These are phyloP conservation scores for Lignosus rhinocerotis DNA, from an alignment of 1,284 basidiomycete species.

Conservation along the genomic window DNA sequence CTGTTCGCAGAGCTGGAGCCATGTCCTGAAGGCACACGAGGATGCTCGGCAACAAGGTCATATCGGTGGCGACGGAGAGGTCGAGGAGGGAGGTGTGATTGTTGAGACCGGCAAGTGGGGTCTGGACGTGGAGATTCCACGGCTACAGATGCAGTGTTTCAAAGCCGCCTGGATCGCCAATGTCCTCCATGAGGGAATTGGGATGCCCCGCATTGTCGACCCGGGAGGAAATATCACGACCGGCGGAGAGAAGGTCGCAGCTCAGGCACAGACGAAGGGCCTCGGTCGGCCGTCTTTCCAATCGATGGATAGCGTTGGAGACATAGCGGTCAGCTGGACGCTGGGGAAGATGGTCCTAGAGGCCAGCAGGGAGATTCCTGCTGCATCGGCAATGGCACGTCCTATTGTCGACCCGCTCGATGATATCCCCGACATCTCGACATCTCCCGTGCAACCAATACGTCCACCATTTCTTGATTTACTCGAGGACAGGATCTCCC, in stretches of 20 bases:
- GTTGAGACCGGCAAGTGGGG: slow-evolving; percentile 71
- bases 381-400: slow-evolving; percentile 43
- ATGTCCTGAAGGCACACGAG: slow-evolving; percentile 73
- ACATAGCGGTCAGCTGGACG: slow-evolving; percentile 96
- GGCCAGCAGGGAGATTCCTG: slow-evolving; percentile 82
- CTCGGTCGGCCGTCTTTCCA: slow-evolving; percentile 83
- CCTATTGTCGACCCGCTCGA: slow-evolving; percentile 73
- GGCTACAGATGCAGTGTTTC: slow-evolving; percentile 98
- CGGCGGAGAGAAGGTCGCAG: slow-evolving; percentile 64
- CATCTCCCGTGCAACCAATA: slow-evolving; percentile 59
- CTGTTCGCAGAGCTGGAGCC: slow-evolving; percentile 80
- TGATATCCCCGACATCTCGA: slow-evolving; percentile 49
- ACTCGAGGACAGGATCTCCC: slow-evolving; percentile 61
- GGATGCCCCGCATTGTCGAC: slow-evolving; percentile 91
- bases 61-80: slow-evolving; percentile 58
- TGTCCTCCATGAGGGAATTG: slow-evolving; percentile 94
- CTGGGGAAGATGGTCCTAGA: slow-evolving; percentile 98
- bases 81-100: slow-evolving; percentile 56
- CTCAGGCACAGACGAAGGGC: slow-evolving; percentile 80
- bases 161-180: slow-evolving; percentile 99
- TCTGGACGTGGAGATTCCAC: slow-evolving; percentile 74
- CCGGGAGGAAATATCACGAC: slow-evolving; percentile 71
- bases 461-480: slow-evolving; percentile 62
- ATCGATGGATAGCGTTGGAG: slow-evolving; percentile 87
- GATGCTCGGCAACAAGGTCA: slow-evolving; percentile 46